Base-by-base conservation (phyloP, 768 basidiomycete genomes). In the Mycena capillaripes region DNA sequence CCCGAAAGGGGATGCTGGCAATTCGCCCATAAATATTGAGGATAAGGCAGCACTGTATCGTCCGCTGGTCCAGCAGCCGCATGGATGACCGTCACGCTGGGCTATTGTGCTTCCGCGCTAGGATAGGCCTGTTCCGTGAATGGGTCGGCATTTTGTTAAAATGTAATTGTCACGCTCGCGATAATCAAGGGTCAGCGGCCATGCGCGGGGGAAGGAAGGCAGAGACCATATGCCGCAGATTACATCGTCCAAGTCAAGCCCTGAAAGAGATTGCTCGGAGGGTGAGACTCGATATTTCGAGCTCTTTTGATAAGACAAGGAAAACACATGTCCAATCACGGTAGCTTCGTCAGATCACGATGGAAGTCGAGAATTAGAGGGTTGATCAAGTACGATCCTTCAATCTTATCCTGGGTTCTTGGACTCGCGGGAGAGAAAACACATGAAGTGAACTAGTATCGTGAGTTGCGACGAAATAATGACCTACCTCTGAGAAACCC, bases 71-170 rank as follows among this genome's bases (percentile, higher is more conserved):
- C 23, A 48, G 30, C 46, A 9, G 27, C 69, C 73, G 65, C 73
- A 53, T 74, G 73, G 72, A 23, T 23, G 6, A 40, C 23, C 42
- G 69, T 74, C 72, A 73, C 63, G 60, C 50, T 56, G 67, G 12
- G 27, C 44, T 36, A 50, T 42, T 44, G 58, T 53, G 46, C 58
- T 59, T 63, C 66, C 38, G 46, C 5, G 61, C 60, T 53, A 42
- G 23, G 23, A 56, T 9, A 50, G n/a, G 4, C 71, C 55, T 34
- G 21, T 66, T 62, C 55, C 25, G 61, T 70, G 29, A 23, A 57
- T 19, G 30, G 62, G 46, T 25, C 17, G 36, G 36, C 23, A 34
- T 14, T 44, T 48, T n/a, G n/a, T n/a, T n/a, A n/a, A n/a, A n/a
- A n/a, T n/a, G n/a, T n/a, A n/a, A n/a, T 17, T 29, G 52, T 52